phyloP scores from a whole-genome alignment of 2,329 filamentous ascomycete genomes.

The Sporothrix dimorphospora region DNA sequence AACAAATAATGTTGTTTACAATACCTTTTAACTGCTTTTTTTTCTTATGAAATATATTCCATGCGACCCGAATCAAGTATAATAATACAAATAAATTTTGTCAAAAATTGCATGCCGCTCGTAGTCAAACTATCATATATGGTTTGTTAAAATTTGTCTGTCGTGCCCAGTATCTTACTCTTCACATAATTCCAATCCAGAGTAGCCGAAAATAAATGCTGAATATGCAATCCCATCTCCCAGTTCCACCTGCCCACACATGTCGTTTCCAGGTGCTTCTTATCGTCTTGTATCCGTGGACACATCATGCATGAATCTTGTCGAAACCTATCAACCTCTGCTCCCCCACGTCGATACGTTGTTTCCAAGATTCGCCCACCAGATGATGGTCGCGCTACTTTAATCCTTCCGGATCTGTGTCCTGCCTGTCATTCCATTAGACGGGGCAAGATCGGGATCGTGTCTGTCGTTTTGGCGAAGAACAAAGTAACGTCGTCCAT shows the following conservation, averaged over 20 bases:
- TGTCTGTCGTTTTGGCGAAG: neutral
- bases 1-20: neutral
- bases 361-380: neutral
- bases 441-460: neutral
- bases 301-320: neutral
- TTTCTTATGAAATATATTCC: too few relatives aligned
- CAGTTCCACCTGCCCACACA: neutral
- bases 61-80: neutral
- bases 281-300: neutral
- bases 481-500: neutral
- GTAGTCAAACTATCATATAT: neutral
- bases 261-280: neutral
- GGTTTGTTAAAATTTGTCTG: neutral
- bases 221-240: neutral
- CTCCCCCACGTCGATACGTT: neutral
- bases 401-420: neutral
- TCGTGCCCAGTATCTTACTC: neutral
- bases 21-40: neutral
- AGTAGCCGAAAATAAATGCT: slow-evolving; percentile 6
- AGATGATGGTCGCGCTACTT: too few relatives aligned
- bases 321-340: neutral
- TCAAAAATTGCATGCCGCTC: neutral
- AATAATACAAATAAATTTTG: neutral
- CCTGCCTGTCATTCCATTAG: neutral
- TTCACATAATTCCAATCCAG: slow-evolving; percentile 11